A percentile compares a stretch with the other conserved stretches of the same genome.
phyloP scores from a whole-genome alignment of 1,284 basidiomycete species.

The Leccinum variabile region DNA sequence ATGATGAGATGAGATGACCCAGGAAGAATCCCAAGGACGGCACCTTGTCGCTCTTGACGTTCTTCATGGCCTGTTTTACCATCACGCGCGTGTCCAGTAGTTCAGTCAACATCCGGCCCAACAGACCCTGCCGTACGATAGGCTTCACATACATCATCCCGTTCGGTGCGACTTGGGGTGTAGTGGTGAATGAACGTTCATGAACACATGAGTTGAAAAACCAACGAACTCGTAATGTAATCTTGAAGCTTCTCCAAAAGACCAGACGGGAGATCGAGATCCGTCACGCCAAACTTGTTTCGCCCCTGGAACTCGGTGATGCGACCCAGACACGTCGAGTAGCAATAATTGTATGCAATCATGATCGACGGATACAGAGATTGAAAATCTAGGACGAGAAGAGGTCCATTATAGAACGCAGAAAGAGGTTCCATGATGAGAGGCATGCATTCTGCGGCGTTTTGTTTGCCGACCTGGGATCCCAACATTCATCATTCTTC shows the following conservation, averaged over 20 bases:
- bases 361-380: slow-evolving; percentile 95
- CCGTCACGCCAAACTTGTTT: slow-evolving; percentile 85
- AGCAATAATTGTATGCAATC: slow-evolving; percentile 99
- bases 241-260: slow-evolving; percentile 69
- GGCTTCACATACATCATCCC: slow-evolving; percentile 93
- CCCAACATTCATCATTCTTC: neutral
- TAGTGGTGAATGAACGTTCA: slow-evolving; percentile 5
- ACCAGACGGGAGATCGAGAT: slow-evolving; percentile 73
- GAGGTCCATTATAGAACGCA: slow-evolving; percentile 89
- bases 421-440: slow-evolving; percentile 94
- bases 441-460: slow-evolving; percentile 93
- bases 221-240: slow-evolving; percentile 66
- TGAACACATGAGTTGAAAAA: neutral
- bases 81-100: slow-evolving; percentile 95
- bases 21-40: neutral
- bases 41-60: slow-evolving; percentile 71
- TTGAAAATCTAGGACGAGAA: slow-evolving; percentile 80
- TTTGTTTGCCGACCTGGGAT: slow-evolving; percentile 87
- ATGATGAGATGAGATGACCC: neutral
- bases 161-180: slow-evolving; percentile 80
- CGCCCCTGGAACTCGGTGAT: slow-evolving; percentile 81
- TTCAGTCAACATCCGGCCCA: slow-evolving; percentile 92
- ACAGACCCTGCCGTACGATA: slow-evolving; percentile 78
- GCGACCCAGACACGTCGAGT: slow-evolving; percentile 94
- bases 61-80: slow-evolving; percentile 96